Conservation (phyloP, 2,329 filamentous ascomycete genomes). For the Didymella segeticola region DNA sequence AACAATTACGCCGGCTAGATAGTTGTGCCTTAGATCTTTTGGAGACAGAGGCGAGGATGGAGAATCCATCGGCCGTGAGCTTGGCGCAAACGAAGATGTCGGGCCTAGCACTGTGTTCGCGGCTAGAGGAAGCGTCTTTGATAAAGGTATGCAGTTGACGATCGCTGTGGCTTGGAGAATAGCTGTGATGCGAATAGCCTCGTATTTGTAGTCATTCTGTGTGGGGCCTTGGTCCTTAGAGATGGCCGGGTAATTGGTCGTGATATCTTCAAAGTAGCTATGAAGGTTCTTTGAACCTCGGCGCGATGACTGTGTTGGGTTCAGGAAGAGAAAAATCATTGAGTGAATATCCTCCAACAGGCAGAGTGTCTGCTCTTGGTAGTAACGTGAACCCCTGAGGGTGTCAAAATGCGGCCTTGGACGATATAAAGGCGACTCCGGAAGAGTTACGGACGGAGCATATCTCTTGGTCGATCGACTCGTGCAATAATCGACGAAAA, state of each 20-base stretch:
- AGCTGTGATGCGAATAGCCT: constrained; percentile 44
- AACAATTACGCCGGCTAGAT: constrained; percentile 23
- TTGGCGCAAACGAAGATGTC: background rate
- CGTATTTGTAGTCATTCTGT: constrained; percentile 41
- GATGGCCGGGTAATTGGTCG: constrained; percentile 22
- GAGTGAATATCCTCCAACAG: constrained; percentile 37
- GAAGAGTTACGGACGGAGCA: constrained; percentile 30
- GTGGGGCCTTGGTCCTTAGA: constrained; percentile 21
- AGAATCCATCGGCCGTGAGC: constrained; percentile 24
- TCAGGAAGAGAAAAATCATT: constrained; percentile 42
- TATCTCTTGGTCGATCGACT: constrained; percentile 23
- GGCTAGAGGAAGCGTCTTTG: constrained; percentile 30
- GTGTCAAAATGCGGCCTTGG: constrained; percentile 39
- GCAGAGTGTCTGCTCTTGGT: constrained; percentile 21
- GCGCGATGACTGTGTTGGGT: constrained; percentile 27
- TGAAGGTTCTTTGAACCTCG: constrained; percentile 25
- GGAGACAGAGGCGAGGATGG: constrained; percentile 8
- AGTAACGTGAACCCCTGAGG: constrained; percentile 29
- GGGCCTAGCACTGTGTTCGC: background rate
- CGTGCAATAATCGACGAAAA: constrained; percentile 40
- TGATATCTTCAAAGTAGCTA: constrained; percentile 31
- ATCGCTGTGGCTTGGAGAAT: constrained; percentile 45
- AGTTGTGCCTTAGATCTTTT: constrained; percentile 22
- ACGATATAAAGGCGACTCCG: constrained; percentile 47
- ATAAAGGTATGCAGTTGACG: constrained; percentile 32